Percentiles rank a stretch among this genome's conserved stretches.
phyloP scores from a whole-genome alignment of 148 eudicot species.

The Silene uniflora region DNA sequence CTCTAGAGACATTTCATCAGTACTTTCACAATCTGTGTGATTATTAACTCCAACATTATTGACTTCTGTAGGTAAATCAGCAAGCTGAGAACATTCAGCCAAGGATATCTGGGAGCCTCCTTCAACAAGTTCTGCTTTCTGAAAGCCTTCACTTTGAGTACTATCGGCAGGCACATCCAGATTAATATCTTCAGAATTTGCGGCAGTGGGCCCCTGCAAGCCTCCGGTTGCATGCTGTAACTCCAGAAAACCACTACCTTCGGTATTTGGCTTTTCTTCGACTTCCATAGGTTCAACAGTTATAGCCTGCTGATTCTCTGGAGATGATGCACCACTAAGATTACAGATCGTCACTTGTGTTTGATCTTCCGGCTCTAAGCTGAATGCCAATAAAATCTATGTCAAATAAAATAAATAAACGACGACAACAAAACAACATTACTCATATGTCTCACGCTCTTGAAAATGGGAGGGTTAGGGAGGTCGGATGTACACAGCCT shows the following conservation, averaged over 20 bases:
- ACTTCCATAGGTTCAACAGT: conserved; percentile 28
- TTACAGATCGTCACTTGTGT: conserved; percentile 24
- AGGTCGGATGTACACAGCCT: not conserved
- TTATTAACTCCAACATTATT: conserved; percentile 15
- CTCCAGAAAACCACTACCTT: conserved; percentile 24
- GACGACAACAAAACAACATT: not conserved
- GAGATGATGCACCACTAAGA: conserved; percentile 23
- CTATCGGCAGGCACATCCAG: conserved; percentile 26
- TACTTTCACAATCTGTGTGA: conserved; percentile 7
- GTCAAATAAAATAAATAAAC: conserved; percentile 18
- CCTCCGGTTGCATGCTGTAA: conserved; percentile 26
- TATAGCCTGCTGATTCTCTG: conserved; percentile 22
- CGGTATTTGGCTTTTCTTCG: conserved; percentile 29
- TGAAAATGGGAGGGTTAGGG: not conserved
- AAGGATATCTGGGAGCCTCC: conserved; percentile 23
- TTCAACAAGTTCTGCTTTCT: conserved; percentile 28
- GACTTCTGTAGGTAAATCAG: conserved; percentile 25
- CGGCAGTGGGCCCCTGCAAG: conserved; percentile 23
- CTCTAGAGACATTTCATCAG: conserved; percentile 1
- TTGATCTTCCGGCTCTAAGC: conserved; percentile 62
- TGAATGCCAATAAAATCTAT: conserved; percentile 38
- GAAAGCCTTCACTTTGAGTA: conserved; percentile 25
- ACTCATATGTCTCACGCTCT: not conserved
- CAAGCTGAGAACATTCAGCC: conserved; percentile 16
- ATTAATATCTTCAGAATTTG: conserved; percentile 18